Percentiles rank a stretch among this genome's conserved stretches.
Conservation (phyloP, 2,329 filamentous ascomycete genomes). For the Pseudopyrenochaeta lycopersici region DNA sequence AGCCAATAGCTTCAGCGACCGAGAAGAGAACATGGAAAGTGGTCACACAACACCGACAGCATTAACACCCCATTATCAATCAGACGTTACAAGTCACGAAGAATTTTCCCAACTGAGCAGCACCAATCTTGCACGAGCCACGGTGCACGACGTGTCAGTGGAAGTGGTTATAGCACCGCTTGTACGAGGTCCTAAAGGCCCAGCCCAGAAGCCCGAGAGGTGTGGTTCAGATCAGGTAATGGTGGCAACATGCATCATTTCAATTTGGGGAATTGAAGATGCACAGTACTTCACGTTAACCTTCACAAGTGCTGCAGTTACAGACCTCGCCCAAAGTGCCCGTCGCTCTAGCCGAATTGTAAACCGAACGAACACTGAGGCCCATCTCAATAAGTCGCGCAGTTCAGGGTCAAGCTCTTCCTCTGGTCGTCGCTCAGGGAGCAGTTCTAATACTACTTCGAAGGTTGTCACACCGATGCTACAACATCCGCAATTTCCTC, state of each 20-base stretch:
- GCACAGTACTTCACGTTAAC: constrained; percentile 77
- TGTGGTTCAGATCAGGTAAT: constrained; percentile 46
- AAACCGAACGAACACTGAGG: constrained; percentile 49
- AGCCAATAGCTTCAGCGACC: constrained; percentile 14
- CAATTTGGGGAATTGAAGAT: constrained; percentile 74
- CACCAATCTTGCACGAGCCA: constrained; percentile 50
- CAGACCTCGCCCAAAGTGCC: constrained; percentile 16
- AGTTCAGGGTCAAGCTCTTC: constrained; percentile 53
- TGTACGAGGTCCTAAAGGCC: constrained; percentile 15
- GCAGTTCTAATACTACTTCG: constrained; percentile 47
- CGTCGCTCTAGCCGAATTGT: constrained; percentile 52
- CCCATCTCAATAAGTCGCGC: constrained; percentile 41
- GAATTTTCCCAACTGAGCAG: constrained; percentile 40
- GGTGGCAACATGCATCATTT: constrained; percentile 79
- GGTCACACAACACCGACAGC: constrained; percentile 43
- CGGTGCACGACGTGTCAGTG: constrained; percentile 68
- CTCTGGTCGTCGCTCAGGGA: constrained; percentile 41
- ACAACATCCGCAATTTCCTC: constrained; percentile 70
- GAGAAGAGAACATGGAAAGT: constrained; percentile 25
- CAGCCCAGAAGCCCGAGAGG: constrained; percentile 20
- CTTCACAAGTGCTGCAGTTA: constrained; percentile 67
- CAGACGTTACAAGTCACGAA: constrained; percentile 10
- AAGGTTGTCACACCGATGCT: constrained; percentile 63
- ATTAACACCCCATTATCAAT: constrained; percentile 10
- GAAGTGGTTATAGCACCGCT: constrained; percentile 71